These are phyloP conservation scores for Penicillium roqueforti DNA, from an alignment of 495 filamentous ascomycete species.

Conservation along the genomic window DNA sequence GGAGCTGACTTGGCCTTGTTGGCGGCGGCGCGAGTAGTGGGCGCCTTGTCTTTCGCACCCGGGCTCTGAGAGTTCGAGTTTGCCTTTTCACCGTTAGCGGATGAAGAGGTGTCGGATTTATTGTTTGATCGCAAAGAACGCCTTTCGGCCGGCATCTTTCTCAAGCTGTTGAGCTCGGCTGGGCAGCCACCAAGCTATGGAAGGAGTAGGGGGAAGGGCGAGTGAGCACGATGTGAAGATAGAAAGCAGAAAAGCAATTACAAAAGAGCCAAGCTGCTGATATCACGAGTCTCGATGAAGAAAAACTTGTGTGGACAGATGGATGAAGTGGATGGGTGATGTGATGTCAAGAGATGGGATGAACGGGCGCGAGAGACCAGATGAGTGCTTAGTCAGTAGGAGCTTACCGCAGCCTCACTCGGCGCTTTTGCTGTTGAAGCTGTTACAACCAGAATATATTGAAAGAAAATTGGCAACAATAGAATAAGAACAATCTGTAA, in stretches of 20 bases:
- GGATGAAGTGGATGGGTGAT: slow-evolving; percentile 43
- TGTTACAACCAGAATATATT: not conserved
- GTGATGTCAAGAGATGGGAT: slow-evolving; percentile 47
- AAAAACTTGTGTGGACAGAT: slow-evolving; percentile 21
- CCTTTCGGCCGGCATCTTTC: slow-evolving; percentile 55
- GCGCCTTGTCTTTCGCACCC: slow-evolving; percentile 47
- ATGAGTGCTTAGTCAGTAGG: slow-evolving; percentile 42
- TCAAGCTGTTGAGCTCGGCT: slow-evolving; percentile 35
- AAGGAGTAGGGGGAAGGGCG: slow-evolving; percentile 26
- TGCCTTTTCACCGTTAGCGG: slow-evolving; percentile 54
- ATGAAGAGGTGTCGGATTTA: slow-evolving; percentile 52
- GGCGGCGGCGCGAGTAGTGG: slow-evolving; percentile 41
- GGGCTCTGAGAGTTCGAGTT: slow-evolving; percentile 50
- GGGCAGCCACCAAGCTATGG: slow-evolving; percentile 32
- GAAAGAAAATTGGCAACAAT: not conserved
- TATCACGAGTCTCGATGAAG: slow-evolving; percentile 22
- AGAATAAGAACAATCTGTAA: not conserved
- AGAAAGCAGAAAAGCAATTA: slow-evolving; percentile 22
- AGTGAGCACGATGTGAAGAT: slow-evolving; percentile 14
- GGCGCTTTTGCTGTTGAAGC: not conserved
- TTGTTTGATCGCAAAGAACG: slow-evolving; percentile 55
- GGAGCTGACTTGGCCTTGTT: slow-evolving; percentile 48
- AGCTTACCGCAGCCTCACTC: slow-evolving; percentile 25
- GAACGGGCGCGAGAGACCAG: slow-evolving; percentile 36
- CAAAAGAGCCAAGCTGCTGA: slow-evolving; percentile 15